These are phyloP conservation scores for Mycena olivaceomarginata DNA, from an alignment of 768 basidiomycete species.

Conservation along the genomic window DNA sequence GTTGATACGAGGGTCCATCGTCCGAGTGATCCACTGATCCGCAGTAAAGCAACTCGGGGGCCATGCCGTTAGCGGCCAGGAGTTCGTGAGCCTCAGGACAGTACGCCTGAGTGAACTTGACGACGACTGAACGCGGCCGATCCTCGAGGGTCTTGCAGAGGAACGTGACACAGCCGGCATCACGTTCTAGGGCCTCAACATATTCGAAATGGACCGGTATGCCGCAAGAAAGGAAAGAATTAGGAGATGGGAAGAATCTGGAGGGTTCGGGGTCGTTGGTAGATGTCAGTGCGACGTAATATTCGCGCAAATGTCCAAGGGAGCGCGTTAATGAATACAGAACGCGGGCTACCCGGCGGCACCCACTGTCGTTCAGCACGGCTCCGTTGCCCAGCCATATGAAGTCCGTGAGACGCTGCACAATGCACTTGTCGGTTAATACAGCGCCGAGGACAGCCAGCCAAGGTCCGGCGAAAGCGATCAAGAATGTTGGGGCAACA, in stretches of 20 bases:
- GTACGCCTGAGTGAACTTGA: conserved; percentile 46
- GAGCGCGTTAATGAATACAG: conserved; percentile 41
- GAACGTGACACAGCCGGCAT: conserved; percentile 49
- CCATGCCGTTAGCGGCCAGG: conserved; percentile 53
- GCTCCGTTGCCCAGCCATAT: conserved; percentile 49
- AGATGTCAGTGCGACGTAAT: conserved; percentile 43
- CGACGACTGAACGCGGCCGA: conserved; percentile 37
- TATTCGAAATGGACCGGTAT: conserved; percentile 45
- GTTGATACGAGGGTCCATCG: too few species aligned
- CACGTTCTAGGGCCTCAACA: conserved; percentile 42
- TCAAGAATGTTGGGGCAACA: conserved; percentile 56
- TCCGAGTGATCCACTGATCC: too few species aligned
- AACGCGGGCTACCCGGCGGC: conserved; percentile 40
- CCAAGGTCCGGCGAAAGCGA: conserved; percentile 53
- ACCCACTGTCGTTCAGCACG: conserved; percentile 38
- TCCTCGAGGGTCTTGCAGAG: conserved; percentile 36
- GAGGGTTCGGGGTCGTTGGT: conserved; percentile 1
- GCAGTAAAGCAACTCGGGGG: conserved; percentile 53
- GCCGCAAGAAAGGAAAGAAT: neutral
- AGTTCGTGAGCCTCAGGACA: conserved; percentile 53
- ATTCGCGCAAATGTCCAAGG: conserved; percentile 34
- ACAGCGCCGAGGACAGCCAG: conserved; percentile 56
- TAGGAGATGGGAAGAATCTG: conserved; percentile 45
- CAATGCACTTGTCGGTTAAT: conserved; percentile 49
- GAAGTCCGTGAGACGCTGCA: conserved; percentile 58